Evolutionary conservation across 2,329 filamentous ascomycete genomes (phyloP).

Genomic region (Paecilomyces sp.): DNA sequence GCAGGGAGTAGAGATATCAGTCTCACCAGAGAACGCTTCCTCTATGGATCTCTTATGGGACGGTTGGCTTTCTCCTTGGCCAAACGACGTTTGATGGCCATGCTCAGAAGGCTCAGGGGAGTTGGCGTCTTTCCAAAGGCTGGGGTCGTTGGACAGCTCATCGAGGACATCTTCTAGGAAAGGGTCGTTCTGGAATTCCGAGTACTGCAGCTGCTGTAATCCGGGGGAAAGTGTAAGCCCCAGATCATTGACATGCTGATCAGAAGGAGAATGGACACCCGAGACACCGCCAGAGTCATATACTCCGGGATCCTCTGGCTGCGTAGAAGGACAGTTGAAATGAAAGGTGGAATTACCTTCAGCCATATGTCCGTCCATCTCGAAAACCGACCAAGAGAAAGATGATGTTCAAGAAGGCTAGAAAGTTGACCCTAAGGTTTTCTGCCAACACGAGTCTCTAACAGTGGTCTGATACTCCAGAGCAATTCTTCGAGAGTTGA

Average conservation of each 20-base stretch:
- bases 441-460: neutral
- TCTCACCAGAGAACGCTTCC: conserved; percentile 13
- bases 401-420: neutral
- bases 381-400: neutral
- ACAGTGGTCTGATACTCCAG: neutral
- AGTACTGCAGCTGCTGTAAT: conserved; percentile 19
- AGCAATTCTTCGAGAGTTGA: neutral
- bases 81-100: neutral
- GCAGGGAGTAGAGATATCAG: conserved; percentile 6
- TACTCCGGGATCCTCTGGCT: conserved; percentile 9
- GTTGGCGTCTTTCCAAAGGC: neutral
- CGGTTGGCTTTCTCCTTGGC: neutral
- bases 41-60: conserved; percentile 17
- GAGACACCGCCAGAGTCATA: conserved; percentile 14
- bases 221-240: conserved; percentile 38
- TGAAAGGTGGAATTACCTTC: conserved; percentile 35
- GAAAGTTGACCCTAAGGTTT: neutral
- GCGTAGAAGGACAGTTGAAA: conserved; percentile 12
- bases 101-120: neutral
- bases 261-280: conserved; percentile 11
- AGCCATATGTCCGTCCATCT: conserved; percentile 20
- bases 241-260: conserved; percentile 27
- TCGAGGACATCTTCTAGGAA: neutral
- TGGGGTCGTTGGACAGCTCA: neutral
- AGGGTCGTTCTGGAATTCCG: neutral